Evolutionary conservation across 2,329 filamentous ascomycete species (phyloP), one percentile per base, ranked within the genome.

Genomic region (Trichoderma breve): DNA sequence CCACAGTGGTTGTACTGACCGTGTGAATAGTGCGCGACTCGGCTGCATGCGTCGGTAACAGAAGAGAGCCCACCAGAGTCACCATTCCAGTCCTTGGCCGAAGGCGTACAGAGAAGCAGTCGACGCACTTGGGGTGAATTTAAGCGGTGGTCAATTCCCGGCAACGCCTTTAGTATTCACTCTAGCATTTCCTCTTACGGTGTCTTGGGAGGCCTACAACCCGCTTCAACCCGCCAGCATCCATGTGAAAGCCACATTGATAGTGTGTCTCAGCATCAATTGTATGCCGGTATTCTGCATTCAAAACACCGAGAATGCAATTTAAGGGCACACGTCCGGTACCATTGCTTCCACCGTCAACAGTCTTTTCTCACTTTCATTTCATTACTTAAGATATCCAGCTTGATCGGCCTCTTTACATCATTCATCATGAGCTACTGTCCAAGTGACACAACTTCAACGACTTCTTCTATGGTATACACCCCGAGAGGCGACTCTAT

Each of bases 271-370:
- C 6, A 7, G 3, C 2, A 7, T 3, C 3, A 43, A 8, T 43
- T 18, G 1, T 43, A 43, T n/a, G 7, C 1, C 3, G 0, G 4
- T 12, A 12, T 12, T 0, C 43, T 0, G 18, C 43, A 2, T 21
- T 1, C 9, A 12, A 51, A 6, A 2, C 9, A 0, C 0, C 43
- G 8, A 11, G 9, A 51, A 39, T 6, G 7, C 5, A 47, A 11
- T 12, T 47, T 47, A 47, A 47, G 24, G 3, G 0, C 53, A 2
- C 26, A 43, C 39, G 7, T n/a, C 15, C 0, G 7, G 39, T 15
- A 43, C 9, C 39, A 43, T 34, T 4, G 2, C 36, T 43, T n/a
- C 36, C 2, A 43, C 36, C 3, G 15, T 8, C 36, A 43, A 43
- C 15, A 3, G 36, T 36, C 4, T n/a, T n/a, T n/a, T n/a, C n/a